Evolutionary conservation across 192 early-diverging fungal species (phyloP).

Genomic region (Coemansia sp.): DNA sequence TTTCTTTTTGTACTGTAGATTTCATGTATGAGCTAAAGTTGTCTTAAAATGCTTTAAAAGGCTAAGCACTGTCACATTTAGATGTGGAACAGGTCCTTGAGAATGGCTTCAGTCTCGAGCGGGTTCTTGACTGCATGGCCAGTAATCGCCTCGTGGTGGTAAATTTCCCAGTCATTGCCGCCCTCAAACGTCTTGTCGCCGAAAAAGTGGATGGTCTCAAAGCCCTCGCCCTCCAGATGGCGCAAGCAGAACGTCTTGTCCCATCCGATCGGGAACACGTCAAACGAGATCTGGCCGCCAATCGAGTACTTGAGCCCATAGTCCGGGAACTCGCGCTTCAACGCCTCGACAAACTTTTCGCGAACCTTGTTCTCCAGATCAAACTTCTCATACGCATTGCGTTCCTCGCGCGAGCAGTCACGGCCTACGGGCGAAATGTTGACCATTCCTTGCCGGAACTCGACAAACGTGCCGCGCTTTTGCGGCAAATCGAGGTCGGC

Average conservation of each 20-base stretch:
- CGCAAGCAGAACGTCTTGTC: slow-evolving; percentile 98
- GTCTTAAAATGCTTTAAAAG: too few relatives aligned
- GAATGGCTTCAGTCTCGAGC: slow-evolving; percentile 75
- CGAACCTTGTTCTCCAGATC: slow-evolving; percentile 86
- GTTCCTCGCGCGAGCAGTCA: slow-evolving; percentile 86
- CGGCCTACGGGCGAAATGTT: slow-evolving; percentile 97
- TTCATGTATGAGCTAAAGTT: too few relatives aligned
- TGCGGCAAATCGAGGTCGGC: slow-evolving; percentile 90
- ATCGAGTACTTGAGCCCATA: slow-evolving; percentile 92
- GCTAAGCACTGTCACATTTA: slow-evolving; percentile 4
- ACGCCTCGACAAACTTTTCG: slow-evolving; percentile 76
- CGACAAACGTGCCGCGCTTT: slow-evolving; percentile 97
- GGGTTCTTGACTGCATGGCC: slow-evolving; percentile 88
- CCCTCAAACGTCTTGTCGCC: slow-evolving; percentile 97
- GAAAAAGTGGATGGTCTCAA: slow-evolving; percentile 95
- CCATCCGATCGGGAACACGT: slow-evolving; percentile 98
- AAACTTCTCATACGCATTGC: slow-evolving; percentile 88
- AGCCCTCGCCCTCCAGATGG: slow-evolving; percentile 82
- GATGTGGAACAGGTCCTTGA: slow-evolving; percentile 74
- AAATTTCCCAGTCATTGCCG: slow-evolving; percentile 99
- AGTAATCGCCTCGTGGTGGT: slow-evolving; percentile 68
- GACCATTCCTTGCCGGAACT: slow-evolving; percentile 99
- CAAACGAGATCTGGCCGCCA: slow-evolving; percentile 98
- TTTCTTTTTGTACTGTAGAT: too few relatives aligned
- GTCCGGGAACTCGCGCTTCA: slow-evolving; percentile 83